Evolutionary conservation across 2,329 filamentous ascomycete genomes (phyloP).

Genomic region (Arthrobotrys iridis): DNA sequence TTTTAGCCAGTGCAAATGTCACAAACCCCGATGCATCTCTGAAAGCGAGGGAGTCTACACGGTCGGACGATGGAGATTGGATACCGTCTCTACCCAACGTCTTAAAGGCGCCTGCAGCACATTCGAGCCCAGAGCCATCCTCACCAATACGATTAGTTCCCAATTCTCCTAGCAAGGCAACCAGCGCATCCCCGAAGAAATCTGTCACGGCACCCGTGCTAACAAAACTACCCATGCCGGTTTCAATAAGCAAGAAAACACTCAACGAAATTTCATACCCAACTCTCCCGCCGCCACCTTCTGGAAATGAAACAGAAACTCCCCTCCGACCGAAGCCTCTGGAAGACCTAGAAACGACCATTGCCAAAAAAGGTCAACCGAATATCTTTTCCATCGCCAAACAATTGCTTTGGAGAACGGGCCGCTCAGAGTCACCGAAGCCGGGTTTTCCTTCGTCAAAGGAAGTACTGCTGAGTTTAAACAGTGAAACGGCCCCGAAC

Average conservation of each 20-base stretch:
- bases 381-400: conserved; percentile 46
- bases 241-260: not conserved
- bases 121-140: not conserved
- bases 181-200: conserved; percentile 1
- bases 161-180: not conserved
- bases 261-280: conserved; percentile 1
- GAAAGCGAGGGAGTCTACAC: conserved; percentile 19
- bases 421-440: conserved; percentile 34
- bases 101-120: not conserved
- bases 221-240: conserved; percentile 29
- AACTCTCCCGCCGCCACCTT: not conserved
- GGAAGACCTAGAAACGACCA: conserved; percentile 6
- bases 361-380: conserved; percentile 35
- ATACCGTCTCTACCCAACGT: conserved; percentile 28
- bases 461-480: not conserved
- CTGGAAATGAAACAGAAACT: not conserved
- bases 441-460: not conserved
- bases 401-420: conserved; percentile 42
- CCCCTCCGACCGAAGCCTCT: not conserved
- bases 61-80: conserved; percentile 51
- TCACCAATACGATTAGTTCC: not conserved
- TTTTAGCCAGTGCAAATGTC: not conserved
- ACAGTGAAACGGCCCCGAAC: not conserved
- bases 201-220: not conserved
- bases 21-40: not conserved